A percentile compares a stretch with the other conserved stretches of the same genome.
phyloP scores from a whole-genome alignment of 768 basidiomycete genomes.

The Dictyophora rubrovolvata region DNA sequence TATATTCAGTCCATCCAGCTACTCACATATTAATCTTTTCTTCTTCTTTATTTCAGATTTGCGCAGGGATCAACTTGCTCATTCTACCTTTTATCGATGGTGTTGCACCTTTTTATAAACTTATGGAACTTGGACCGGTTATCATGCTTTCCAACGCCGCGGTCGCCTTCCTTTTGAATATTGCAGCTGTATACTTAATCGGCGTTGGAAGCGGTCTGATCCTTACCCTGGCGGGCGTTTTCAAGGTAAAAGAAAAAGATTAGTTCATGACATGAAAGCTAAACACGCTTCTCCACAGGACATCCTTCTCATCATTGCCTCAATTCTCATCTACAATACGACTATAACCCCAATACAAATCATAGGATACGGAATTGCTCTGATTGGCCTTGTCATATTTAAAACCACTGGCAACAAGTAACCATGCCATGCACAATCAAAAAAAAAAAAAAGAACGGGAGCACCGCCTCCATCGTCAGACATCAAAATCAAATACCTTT shows the following conservation, averaged over 20 bases:
- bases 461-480: no score
- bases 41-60: conserved; percentile 32
- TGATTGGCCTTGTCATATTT: conserved; percentile 76
- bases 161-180: conserved; percentile 81
- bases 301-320: conserved; percentile 87
- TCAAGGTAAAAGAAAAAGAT: conserved; percentile 70
- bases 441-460: background rate
- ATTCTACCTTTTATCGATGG: conserved; percentile 92
- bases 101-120: conserved; percentile 69
- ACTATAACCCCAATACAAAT: conserved; percentile 75
- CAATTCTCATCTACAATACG: conserved; percentile 78
- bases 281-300: conserved; percentile 41
- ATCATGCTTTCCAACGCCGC: conserved; percentile 76
- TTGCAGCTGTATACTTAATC: conserved; percentile 92
- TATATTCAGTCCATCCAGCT: no score
- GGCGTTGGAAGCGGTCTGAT: conserved; percentile 81
- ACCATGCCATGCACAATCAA: background rate
- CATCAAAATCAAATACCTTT: no score
- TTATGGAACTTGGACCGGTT: conserved; percentile 52
- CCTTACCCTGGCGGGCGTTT: conserved; percentile 87
- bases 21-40: conserved; percentile 1
- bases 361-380: conserved; percentile 82
- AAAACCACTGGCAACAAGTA: conserved; percentile 64
- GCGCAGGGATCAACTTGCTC: conserved; percentile 77
- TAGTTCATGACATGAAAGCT: background rate